Percentiles rank a stretch among this genome's conserved stretches.
Evolutionary conservation across 768 basidiomycete genomes (phyloP).

Genomic region (Macrolepiota albuminosa): DNA sequence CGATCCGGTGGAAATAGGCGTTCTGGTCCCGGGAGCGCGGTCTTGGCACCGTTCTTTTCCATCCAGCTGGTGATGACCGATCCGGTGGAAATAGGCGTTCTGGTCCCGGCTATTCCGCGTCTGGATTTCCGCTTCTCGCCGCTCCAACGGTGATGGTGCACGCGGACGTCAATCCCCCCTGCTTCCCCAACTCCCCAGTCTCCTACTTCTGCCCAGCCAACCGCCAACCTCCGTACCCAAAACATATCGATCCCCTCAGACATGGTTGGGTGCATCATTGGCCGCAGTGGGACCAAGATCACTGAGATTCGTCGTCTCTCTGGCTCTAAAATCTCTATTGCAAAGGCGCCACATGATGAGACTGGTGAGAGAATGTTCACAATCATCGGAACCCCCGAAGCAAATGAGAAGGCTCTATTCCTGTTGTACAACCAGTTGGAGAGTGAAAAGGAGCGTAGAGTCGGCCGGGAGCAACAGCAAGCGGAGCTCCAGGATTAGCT

Average conservation of each 20-base stretch:
- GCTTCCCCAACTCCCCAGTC: conserved; percentile 41
- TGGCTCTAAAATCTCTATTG: conserved; percentile 97
- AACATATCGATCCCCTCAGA: conserved; percentile 99
- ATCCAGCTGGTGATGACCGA: conserved; percentile 83
- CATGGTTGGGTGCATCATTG: conserved; percentile 98
- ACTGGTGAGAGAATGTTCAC: conserved; percentile 99
- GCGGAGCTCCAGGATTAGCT: conserved; percentile 50
- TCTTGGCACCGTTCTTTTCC: conserved; percentile 91
- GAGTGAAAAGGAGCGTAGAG: conserved; percentile 92
- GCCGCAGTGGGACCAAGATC: conserved; percentile 95
- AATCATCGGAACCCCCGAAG: conserved; percentile 92
- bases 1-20: conserved; percentile 44
- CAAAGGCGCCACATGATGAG: conserved; percentile 98
- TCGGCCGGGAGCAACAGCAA: conserved; percentile 80
- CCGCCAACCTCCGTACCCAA: conserved; percentile 90
- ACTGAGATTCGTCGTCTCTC: conserved; percentile 98
- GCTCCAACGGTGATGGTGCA: conserved; percentile 56
- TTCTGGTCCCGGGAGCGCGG: conserved; percentile 97
- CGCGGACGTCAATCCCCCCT: conserved; percentile 44
- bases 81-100: conserved; percentile 42
- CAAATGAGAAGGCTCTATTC: conserved; percentile 97
- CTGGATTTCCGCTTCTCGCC: conserved; percentile 47
- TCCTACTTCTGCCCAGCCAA: conserved; percentile 49
- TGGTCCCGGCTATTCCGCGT: conserved; percentile 43
- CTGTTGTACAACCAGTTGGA: conserved; percentile 95